A percentile compares a stretch with the other conserved stretches of the same genome.
Evolutionary conservation across 179 eudicot genomes (phyloP).

Genomic region (Actinidia polygama): DNA sequence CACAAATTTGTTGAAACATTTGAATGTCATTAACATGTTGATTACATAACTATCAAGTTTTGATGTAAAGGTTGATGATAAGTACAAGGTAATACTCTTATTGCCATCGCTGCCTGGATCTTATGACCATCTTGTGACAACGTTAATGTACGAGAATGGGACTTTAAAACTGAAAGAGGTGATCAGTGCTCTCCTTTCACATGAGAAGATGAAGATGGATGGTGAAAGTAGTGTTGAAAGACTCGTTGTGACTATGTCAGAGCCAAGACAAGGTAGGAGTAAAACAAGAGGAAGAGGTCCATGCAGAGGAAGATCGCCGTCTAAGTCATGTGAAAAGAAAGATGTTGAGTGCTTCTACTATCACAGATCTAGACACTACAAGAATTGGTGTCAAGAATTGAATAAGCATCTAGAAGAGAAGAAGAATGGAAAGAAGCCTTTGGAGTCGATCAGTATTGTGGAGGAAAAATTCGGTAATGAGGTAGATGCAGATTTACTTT

Average conservation of each 20-base stretch:
- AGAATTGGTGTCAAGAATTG: not conserved
- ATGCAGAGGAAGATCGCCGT: not conserved
- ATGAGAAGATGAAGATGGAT: not conserved
- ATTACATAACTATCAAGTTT: no score
- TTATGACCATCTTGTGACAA: not conserved
- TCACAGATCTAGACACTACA: not conserved
- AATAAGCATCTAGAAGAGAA: not conserved
- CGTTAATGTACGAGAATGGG: not conserved
- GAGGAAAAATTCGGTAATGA: not conserved
- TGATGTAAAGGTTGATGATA: not conserved
- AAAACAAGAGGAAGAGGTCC: not conserved
- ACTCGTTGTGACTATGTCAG: no score
- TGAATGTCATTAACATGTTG: not conserved
- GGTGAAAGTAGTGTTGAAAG: not conserved
- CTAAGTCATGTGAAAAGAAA: not conserved
- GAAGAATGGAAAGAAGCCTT: not conserved
- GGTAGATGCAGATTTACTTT: not conserved
- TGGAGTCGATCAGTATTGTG: not conserved
- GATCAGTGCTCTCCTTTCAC: not conserved
- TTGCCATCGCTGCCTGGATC: not conserved
- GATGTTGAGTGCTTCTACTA: not conserved
- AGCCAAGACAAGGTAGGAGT: not conserved
- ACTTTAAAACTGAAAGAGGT: not conserved
- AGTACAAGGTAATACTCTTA: not conserved
- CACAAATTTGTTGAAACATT: no score